Evolutionary conservation across 129 eudicot genomes (phyloP), one percentile per base, ranked within the genome.

Genomic region (Erigeron canadensis): DNA sequence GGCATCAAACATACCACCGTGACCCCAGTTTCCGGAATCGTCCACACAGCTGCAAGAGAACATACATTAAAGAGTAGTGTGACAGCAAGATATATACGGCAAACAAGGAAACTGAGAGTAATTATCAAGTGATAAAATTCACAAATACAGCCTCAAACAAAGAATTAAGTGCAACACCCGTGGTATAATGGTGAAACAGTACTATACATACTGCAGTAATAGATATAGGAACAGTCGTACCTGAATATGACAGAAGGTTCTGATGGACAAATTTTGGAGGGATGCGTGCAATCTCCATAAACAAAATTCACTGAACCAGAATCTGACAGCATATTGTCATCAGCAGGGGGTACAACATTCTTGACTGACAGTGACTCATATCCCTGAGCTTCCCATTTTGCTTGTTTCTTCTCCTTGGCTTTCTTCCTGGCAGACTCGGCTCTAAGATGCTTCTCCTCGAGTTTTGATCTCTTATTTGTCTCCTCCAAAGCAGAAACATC

Each of bases 1-100:
- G 38, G 99, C 96, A 83, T 81, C 84, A 84, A 95, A 95, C 87
- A 95, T 42, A 64, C 99, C 97, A 48, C 99, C 99, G 54, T 63
- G 94, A 64, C 99, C 99, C 99, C 99, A 95, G 16, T 51, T 86
- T 60, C 99, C 99, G 6, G 97, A 95, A 80, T 84, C 82, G 81
- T 95, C 99, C 48, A 95, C 94, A 75, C 97, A 95, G 71, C 99
- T 95, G 87, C 71, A 61, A 66, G 50, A 84, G 11, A 59, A 70
- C 17, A 73, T 50, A 46, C 61, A 40, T 10, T 50, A 6, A 13
- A 23, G 23, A 71, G 75, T 67, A 71, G 34, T 22, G 9, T 56
- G 42, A 37, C 51, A 71, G 23, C 19, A 77, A 60, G 46, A 69
- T 50, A 39, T 2, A 48, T 46, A 23, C 61, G 19, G 18, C 47